Conservation (phyloP, 1,139 yeast species). For the Debaryomyces nepalensis region DNA sequence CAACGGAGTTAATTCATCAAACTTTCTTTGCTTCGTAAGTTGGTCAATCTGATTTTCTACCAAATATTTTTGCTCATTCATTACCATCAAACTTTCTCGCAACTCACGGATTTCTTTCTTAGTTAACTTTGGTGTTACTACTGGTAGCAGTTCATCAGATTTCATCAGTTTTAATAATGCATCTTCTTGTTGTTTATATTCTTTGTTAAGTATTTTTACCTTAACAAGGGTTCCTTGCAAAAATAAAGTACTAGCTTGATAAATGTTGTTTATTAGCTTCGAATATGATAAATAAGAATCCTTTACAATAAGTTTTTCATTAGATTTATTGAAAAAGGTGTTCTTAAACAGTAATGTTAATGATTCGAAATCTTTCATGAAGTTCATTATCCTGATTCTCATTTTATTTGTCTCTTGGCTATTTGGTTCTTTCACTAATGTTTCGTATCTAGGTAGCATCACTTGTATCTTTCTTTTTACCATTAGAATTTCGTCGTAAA, state of each 20-base stretch:
- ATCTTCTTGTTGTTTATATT: conserved; percentile 30
- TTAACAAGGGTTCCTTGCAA: conserved; percentile 39
- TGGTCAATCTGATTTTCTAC: conserved; percentile 66
- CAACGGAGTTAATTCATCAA: conserved; percentile 74
- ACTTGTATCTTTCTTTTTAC: conserved; percentile 39
- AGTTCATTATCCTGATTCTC: conserved; percentile 33
- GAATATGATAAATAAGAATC: conserved; percentile 20
- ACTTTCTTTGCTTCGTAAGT: conserved; percentile 68
- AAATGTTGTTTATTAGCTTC: conserved; percentile 36
- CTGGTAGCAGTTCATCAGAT: not conserved
- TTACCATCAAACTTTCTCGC: conserved; percentile 81
- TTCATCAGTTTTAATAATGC: conserved; percentile 15
- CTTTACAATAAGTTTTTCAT: conserved; percentile 23
- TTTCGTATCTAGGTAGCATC: conserved; percentile 37
- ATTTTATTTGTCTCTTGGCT: conserved; percentile 25
- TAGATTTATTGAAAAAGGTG: conserved; percentile 25
- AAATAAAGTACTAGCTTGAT: conserved; percentile 38
- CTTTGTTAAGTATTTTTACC: conserved; percentile 35
- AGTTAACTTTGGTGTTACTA: conserved; percentile 35
- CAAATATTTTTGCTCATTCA: conserved; percentile 80
- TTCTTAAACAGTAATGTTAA: conserved; percentile 31
- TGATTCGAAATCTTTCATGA: conserved; percentile 42
- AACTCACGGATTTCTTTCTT: conserved; percentile 59
- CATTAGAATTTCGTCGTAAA: conserved; percentile 38
- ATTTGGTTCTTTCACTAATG: conserved; percentile 16